phyloP scores from a whole-genome alignment of 768 basidiomycete genomes.

The Daedaleopsis nitida region DNA sequence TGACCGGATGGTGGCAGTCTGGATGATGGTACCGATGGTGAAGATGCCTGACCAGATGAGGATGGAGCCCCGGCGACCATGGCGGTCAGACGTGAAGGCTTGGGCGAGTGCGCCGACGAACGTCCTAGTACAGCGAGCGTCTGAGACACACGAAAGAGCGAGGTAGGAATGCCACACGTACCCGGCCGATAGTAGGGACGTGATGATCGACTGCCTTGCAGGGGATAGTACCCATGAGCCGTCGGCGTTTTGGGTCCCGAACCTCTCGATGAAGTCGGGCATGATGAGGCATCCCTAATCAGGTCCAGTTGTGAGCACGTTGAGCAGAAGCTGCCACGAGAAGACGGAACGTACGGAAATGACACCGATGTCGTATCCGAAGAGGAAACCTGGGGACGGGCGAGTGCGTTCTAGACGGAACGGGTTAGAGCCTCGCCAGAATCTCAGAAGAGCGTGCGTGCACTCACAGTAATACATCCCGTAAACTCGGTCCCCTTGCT shows the following conservation, averaged over 20 bases:
- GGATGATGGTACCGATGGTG: slow-evolving; percentile 67
- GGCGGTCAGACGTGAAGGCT: slow-evolving; percentile 73
- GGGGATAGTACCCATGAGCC: slow-evolving; percentile 57
- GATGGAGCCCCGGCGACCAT: slow-evolving; percentile 73
- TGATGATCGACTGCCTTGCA: slow-evolving; percentile 74
- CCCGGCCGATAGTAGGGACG: slow-evolving; percentile 78
- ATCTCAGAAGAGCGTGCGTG: not conserved
- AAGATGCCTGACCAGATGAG: slow-evolving; percentile 77
- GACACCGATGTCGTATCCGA: slow-evolving; percentile 78
- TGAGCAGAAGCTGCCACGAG: not conserved
- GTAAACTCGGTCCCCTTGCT: not conserved
- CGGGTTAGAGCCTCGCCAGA: not conserved
- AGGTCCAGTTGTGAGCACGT: not conserved
- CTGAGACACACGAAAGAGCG: slow-evolving; percentile 51
- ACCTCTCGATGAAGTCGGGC: slow-evolving; percentile 72
- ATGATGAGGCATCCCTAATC: slow-evolving; percentile 74
- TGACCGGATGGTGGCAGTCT: slow-evolving; percentile 63
- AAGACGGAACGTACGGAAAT: slow-evolving; percentile 53
- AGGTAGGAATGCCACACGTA: slow-evolving; percentile 34
- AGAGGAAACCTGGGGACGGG: slow-evolving; percentile 53
- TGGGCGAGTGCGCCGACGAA: slow-evolving; percentile 60
- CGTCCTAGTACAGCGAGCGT: slow-evolving; percentile 6
- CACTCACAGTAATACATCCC: not conserved
- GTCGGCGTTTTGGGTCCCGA: slow-evolving; percentile 53
- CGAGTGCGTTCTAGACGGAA: not conserved